Conservation (phyloP, 805 yeast species). For the Torulaspora indica region DNA sequence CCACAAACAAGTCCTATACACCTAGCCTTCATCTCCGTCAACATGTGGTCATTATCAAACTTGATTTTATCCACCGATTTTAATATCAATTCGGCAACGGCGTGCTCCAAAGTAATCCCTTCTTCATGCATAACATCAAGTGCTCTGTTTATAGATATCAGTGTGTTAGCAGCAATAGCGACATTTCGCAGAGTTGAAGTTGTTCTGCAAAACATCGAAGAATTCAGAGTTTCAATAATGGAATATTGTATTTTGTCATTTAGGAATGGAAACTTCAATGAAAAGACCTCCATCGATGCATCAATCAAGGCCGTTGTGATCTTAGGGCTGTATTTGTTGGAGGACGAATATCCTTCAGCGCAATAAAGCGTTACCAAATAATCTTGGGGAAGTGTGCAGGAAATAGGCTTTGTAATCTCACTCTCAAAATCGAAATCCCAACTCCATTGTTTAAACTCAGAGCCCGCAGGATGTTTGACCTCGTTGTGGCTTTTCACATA, state of each 20-base stretch:
- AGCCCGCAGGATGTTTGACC: conserved; percentile 6
- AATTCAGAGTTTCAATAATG: conserved; percentile 71
- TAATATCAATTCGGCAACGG: conserved; percentile 43
- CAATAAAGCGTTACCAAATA: conserved; percentile 36
- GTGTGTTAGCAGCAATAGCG: conserved; percentile 57
- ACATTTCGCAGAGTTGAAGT: conserved; percentile 35
- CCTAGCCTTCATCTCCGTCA: conserved; percentile 50
- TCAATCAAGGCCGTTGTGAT: conserved; percentile 59
- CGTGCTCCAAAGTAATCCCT: conserved; percentile 28
- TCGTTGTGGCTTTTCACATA: conserved; percentile 24
- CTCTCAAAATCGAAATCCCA: conserved; percentile 39
- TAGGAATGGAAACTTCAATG: conserved; percentile 62
- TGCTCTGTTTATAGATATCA: conserved; percentile 58
- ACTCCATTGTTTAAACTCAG: conserved; percentile 27
- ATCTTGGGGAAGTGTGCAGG: conserved; percentile 42
- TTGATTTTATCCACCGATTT: conserved; percentile 48
- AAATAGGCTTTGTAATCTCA: conserved; percentile 37
- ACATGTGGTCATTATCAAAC: conserved; percentile 36
- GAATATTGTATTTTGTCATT: conserved; percentile 80
- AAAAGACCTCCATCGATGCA: conserved; percentile 70
- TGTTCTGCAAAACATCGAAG: conserved; percentile 44
- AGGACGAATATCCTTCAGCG: conserved; percentile 12
- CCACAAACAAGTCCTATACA: conserved; percentile 51
- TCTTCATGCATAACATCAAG: conserved; percentile 30
- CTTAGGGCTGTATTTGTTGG: conserved; percentile 37